Evolutionary conservation across 2,329 filamentous ascomycete species (phyloP), one percentile per base, ranked within the genome.

Genomic region (Emericellopsis cladophorae): DNA sequence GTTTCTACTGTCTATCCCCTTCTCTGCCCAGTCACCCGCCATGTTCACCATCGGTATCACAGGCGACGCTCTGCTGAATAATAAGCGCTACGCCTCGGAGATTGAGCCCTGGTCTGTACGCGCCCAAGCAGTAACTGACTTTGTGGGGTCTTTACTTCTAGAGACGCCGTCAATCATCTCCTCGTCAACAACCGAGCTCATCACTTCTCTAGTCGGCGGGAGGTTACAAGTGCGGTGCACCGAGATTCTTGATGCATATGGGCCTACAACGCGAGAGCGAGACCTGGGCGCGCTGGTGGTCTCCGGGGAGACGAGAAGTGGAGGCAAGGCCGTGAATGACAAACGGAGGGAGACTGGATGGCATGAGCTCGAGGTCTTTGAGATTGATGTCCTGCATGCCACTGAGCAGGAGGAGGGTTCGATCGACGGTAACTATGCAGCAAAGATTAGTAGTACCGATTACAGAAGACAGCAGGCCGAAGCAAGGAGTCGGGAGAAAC

Each of bases 401-500:
- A 41, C 37, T 2, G 52, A 54, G 29, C 68, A 73, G 32, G 75
- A 77, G 40, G 64, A 68, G 35, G 60, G 40, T 2, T 45, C 37
- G 4, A 42, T 34, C 1, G 49, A 66, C n/a, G 62, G 66, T 2
- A 70, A 74, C 48, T 95, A 93, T 60, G 76, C 80, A 22, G 73
- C 75, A 45, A 96, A 95, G 64, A 84, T 95, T 50, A 94, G 88
- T 66, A 95, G 89, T 61, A 93, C 89, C 1, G 83, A 83, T 43
- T 94, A 95, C 49, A 69, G 82, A 40, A 63, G 66, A 53, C 64
- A 64, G 44, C 65, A 59, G 42, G 66, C 68, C 0, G 54, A 61
- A 43, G 53, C 55, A 12, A 35, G 32, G 18, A 21, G 18, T 21
- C 18, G 18, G 5, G 18, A 21, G 18, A 21, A 21, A 21, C 18